These are phyloP conservation scores for Collybia sp. DNA, from an alignment of 768 basidiomycete genomes.

Conservation along the genomic window DNA sequence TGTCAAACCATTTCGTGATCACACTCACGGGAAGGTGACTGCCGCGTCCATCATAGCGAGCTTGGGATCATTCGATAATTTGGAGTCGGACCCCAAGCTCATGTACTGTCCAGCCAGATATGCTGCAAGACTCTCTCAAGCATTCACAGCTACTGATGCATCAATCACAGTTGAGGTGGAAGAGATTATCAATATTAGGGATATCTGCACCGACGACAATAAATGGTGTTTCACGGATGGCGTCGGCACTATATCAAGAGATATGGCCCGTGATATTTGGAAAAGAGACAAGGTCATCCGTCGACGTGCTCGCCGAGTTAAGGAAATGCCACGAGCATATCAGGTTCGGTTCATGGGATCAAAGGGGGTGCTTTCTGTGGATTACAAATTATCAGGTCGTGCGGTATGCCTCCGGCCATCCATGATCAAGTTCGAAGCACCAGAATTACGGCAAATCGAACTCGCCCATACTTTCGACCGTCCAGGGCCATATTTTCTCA, in stretches of 20 bases:
- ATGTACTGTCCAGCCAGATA: slow-evolving; percentile 65
- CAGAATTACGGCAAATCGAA: slow-evolving; percentile 44
- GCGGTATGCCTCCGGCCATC: slow-evolving; percentile 49
- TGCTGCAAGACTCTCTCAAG: slow-evolving; percentile 68
- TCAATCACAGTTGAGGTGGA: slow-evolving; percentile 40
- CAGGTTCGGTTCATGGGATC: slow-evolving; percentile 62
- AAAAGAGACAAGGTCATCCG: slow-evolving; percentile 32
- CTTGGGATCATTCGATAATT: slow-evolving; percentile 49
- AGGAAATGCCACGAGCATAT: slow-evolving; percentile 41
- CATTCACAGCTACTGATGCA: slow-evolving; percentile 69
- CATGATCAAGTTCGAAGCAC: slow-evolving; percentile 66
- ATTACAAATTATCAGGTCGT: slow-evolving; percentile 45
- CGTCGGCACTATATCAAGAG: slow-evolving; percentile 57
- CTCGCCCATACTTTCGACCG: slow-evolving; percentile 62
- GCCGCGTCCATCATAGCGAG: slow-evolving; percentile 48
- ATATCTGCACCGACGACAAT: slow-evolving; percentile 26
- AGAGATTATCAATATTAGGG: slow-evolving; percentile 39
- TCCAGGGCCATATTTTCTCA: slow-evolving; percentile 52
- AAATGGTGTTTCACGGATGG: slow-evolving; percentile 65
- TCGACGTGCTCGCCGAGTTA: slow-evolving; percentile 23
- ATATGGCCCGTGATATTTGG: slow-evolving; percentile 48
- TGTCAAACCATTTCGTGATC: slow-evolving; percentile 46
- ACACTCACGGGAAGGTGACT: slow-evolving; percentile 20
- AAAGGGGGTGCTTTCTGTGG: slow-evolving; percentile 61
- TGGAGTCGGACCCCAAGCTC: slow-evolving; percentile 39